A percentile compares a stretch with the other conserved stretches of the same genome.
Evolutionary conservation across 352 stramenopile genomes (phyloP).

Genomic region (Thraustotheca clavata): DNA sequence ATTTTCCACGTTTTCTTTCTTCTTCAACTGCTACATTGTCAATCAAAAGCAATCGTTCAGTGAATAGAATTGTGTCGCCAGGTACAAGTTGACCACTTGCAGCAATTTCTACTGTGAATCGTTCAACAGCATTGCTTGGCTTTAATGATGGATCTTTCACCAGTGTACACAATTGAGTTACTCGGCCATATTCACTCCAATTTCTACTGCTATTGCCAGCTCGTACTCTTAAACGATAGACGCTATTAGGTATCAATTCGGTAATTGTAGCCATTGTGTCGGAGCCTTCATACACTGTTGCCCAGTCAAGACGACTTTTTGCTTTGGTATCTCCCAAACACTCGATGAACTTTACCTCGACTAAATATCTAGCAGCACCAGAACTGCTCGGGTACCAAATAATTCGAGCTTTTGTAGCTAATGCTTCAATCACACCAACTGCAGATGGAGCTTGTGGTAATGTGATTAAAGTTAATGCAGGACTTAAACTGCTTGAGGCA

Average conservation of each 20-base stretch:
- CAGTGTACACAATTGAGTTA: slow-evolving; percentile 74
- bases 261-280: slow-evolving; percentile 50
- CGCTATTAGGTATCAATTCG: slow-evolving; percentile 61
- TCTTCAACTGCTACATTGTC: slow-evolving; percentile 19
- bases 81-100: slow-evolving; percentile 72
- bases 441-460: slow-evolving; percentile 45
- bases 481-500: slow-evolving; percentile 64
- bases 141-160: slow-evolving; percentile 44
- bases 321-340: slow-evolving; percentile 26
- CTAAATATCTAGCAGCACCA: slow-evolving; percentile 54
- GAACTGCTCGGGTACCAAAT: slow-evolving; percentile 75
- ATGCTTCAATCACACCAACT: slow-evolving; percentile 44
- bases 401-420: slow-evolving; percentile 43
- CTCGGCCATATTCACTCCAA: slow-evolving; percentile 56
- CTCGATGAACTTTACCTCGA: slow-evolving; percentile 74
- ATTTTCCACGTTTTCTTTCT: slow-evolving; percentile 22
- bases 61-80: slow-evolving; percentile 88
- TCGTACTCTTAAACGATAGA: slow-evolving; percentile 81
- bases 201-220: slow-evolving; percentile 61
- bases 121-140: slow-evolving; percentile 40
- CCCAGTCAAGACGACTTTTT: slow-evolving; percentile 36
- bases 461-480: slow-evolving; percentile 63
- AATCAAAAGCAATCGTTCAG: slow-evolving; percentile 71
- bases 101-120: slow-evolving; percentile 65
- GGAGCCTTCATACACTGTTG: slow-evolving; percentile 67